Evolutionary conservation across 2,329 filamentous ascomycete genomes (phyloP).

Genomic region (Fusarium stilboides): DNA sequence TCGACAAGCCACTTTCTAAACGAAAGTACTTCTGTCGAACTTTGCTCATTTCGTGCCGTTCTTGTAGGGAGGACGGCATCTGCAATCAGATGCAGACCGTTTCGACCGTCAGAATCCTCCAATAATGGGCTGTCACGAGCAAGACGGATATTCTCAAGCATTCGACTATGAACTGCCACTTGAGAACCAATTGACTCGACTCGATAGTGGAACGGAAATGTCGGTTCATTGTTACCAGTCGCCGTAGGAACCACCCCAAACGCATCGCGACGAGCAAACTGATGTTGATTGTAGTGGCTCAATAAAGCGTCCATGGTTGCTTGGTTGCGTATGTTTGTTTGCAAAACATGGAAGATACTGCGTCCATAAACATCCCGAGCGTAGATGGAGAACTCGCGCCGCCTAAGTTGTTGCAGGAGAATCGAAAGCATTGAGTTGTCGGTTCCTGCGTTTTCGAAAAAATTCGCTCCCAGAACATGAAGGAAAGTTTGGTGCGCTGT

Average conservation of each 20-base stretch:
- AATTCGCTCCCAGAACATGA: neutral
- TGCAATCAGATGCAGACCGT: neutral
- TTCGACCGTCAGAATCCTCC: neutral
- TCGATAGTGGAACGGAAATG: neutral
- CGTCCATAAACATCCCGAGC: neutral
- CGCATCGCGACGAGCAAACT: neutral
- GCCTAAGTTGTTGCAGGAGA: neutral
- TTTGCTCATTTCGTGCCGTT: neutral
- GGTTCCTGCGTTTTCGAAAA: neutral
- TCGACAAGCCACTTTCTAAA: neutral
- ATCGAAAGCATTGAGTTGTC: neutral
- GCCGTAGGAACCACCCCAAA: neutral
- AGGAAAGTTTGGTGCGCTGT: neutral
- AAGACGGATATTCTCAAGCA: neutral
- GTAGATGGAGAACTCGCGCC: neutral
- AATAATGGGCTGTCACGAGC: neutral
- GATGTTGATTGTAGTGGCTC: neutral
- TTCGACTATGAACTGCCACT: neutral
- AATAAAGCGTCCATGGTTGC: neutral
- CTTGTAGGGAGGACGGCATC: neutral
- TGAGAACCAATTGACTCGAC: neutral
- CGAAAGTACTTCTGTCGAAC: neutral
- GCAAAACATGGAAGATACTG: neutral
- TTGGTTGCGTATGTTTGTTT: neutral
- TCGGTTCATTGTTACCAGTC: neutral